A percentile compares a stretch with the other conserved stretches of the same genome.
These are phyloP conservation scores for Boletus mariae DNA, from an alignment of 1,284 basidiomycete species.

Conservation along the genomic window DNA sequence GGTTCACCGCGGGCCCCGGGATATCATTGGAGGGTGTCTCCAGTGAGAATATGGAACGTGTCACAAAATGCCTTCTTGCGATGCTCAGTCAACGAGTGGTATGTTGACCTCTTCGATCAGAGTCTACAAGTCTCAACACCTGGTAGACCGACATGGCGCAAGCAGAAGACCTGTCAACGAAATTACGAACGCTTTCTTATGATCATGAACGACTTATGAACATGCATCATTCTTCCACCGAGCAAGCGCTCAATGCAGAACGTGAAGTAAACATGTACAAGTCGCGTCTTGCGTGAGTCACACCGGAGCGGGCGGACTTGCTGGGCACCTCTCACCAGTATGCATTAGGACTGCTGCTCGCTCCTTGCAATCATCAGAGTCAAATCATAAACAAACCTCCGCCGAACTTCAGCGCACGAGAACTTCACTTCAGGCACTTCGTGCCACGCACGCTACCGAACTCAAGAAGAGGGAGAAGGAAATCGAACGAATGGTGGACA, in stretches of 20 bases:
- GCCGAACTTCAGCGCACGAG: constrained; percentile 67
- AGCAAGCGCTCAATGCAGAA: constrained; percentile 65
- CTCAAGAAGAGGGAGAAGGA: constrained; percentile 82
- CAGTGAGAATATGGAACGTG: constrained; percentile 58
- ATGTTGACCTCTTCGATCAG: constrained; percentile 31
- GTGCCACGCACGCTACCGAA: constrained; percentile 67
- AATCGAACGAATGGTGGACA: constrained; percentile 72
- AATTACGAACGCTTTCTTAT: constrained; percentile 74
- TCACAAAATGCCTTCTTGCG: constrained; percentile 73
- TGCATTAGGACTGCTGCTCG: constrained; percentile 48
- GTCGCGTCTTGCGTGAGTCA: constrained; percentile 62
- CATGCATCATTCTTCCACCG: constrained; percentile 55
- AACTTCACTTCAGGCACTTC: constrained; percentile 58
- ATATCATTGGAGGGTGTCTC: constrained; percentile 43
- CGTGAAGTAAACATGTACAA: constrained; percentile 72
- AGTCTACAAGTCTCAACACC: constrained; percentile 3
- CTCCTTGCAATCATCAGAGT: constrained; percentile 55
- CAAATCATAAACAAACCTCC: constrained; percentile 63
- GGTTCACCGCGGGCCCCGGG: constrained; percentile 65
- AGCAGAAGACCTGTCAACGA: constrained; percentile 74
- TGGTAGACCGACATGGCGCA: constrained; percentile 73
- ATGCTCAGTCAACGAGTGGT: constrained; percentile 80
- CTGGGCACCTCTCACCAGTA: constrained; percentile 9
- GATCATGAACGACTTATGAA: constrained; percentile 76
- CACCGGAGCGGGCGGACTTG: not conserved